A percentile compares a stretch with the other conserved stretches of the same genome.
phyloP scores from a whole-genome alignment of 139 green algal species.

The Microglena sp. region DNA sequence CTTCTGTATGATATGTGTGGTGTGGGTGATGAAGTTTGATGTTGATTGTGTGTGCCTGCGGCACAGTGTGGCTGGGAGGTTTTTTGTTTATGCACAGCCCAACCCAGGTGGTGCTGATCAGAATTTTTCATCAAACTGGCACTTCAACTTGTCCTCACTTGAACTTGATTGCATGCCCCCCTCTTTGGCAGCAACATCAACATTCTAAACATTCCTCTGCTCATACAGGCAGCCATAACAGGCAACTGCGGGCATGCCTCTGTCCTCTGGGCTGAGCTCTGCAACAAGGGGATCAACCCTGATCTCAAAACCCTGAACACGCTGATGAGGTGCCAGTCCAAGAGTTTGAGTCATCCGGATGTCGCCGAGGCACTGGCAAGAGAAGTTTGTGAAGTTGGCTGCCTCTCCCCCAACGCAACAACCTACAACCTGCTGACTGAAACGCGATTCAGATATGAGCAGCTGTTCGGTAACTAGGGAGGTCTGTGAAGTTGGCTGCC shows the following conservation, averaged over 20 bases:
- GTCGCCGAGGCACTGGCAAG: neutral
- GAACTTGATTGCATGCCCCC: too few relatives aligned
- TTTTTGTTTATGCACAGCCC: too few relatives aligned
- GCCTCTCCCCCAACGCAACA: neutral
- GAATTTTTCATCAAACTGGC: neutral
- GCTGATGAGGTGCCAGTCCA: neutral
- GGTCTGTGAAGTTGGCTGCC: neutral
- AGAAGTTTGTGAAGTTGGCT: neutral
- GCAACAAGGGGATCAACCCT: neutral
- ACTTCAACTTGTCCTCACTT: too few relatives aligned
- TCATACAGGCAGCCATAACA: neutral
- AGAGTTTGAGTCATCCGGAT: neutral
- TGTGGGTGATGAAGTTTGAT: too few relatives aligned
- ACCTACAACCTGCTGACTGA: slow-evolving; percentile 4
- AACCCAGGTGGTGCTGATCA: too few relatives aligned
- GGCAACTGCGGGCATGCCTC: neutral
- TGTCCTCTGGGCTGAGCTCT: slow-evolving; percentile 1
- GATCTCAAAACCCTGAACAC: neutral
- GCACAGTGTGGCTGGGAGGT: too few relatives aligned
- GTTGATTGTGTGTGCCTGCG: too few relatives aligned
- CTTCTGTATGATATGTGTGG: too few relatives aligned
- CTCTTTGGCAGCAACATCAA: too few relatives aligned
- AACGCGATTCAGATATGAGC: slow-evolving; percentile 1
- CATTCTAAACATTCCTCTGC: neutral
- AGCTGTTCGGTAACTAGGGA: too few relatives aligned